Conservation (phyloP, 2,329 filamentous ascomycete species). For the Colletotrichum eremochloae region DNA sequence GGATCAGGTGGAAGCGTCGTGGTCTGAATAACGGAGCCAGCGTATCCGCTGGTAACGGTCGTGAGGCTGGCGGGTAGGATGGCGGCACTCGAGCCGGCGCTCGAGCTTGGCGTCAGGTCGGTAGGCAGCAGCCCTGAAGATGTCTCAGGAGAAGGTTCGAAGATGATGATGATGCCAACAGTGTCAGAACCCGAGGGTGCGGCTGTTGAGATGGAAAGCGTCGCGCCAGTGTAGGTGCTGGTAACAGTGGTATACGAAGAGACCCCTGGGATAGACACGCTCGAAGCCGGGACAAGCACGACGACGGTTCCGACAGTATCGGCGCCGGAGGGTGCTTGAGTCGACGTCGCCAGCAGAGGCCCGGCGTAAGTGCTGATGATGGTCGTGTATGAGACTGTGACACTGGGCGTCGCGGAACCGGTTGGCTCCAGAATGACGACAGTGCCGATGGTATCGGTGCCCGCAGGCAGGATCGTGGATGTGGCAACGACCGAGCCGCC, state of each 20-base stretch:
- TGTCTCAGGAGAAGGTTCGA: conserved; percentile 9
- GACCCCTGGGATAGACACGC: neutral
- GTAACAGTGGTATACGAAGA: conserved; percentile 9
- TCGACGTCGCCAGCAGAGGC: conserved; percentile 22
- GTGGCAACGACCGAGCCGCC: neutral
- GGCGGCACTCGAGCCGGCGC: neutral
- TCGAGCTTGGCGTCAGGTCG: neutral
- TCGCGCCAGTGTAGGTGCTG: conserved; percentile 1
- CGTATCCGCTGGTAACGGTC: conserved; percentile 15
- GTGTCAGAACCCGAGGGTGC: conserved; percentile 7
- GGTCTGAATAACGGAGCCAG: conserved; percentile 18
- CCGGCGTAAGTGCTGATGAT: conserved; percentile 12
- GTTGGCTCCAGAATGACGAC: conserved; percentile 27
- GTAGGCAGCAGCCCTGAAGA: neutral
- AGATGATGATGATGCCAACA: conserved; percentile 17
- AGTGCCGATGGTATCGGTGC: conserved; percentile 15
- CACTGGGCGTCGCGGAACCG: neutral
- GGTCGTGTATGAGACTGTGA: conserved; percentile 8
- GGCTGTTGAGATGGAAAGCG: neutral
- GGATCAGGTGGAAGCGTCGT: conserved; percentile 20
- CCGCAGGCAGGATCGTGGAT: neutral
- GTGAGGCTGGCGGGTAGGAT: neutral
- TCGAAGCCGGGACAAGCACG: neutral
- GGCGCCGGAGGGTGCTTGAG: conserved; percentile 18
- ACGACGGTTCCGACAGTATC: conserved; percentile 26